These are phyloP conservation scores for Raphidocelis subcapitata DNA, from an alignment of 139 green algal genomes.

Conservation along the genomic window DNA sequence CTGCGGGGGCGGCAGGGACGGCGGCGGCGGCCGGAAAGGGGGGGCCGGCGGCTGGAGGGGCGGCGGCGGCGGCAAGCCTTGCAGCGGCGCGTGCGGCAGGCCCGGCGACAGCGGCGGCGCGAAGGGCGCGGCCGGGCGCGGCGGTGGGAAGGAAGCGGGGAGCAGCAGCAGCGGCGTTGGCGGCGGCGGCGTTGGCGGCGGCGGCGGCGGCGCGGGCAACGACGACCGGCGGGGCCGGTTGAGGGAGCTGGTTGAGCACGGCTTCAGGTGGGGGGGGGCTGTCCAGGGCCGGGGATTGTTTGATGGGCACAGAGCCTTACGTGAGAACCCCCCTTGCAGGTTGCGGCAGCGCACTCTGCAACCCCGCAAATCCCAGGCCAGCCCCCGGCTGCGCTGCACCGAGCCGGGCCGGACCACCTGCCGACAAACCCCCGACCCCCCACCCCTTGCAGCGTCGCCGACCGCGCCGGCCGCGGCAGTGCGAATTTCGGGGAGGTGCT, in stretches of 20 bases:
- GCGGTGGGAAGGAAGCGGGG: background rate
- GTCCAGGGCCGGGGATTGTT: background rate
- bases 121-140: too few species aligned
- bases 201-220: background rate
- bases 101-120: too few species aligned
- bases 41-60: too few species aligned
- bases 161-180: background rate
- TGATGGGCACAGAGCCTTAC: background rate
- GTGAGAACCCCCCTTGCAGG: background rate
- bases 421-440: background rate
- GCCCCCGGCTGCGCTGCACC: too few species aligned
- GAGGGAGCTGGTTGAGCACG: constrained; percentile 6
- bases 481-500: constrained; percentile 29
- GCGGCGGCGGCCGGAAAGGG: background rate
- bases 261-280: constrained; percentile 24
- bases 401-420: too few species aligned
- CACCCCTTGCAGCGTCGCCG: constrained; percentile 6
- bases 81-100: too few species aligned
- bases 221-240: background rate
- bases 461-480: constrained; percentile 13
- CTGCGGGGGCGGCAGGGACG: too few species aligned
- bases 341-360: background rate
- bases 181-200: too few species aligned
- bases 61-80: background rate
- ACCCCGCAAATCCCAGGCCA: background rate